These are phyloP conservation scores for Cladosporium velox DNA, from an alignment of 2,329 filamentous ascomycete species.

Conservation along the genomic window DNA sequence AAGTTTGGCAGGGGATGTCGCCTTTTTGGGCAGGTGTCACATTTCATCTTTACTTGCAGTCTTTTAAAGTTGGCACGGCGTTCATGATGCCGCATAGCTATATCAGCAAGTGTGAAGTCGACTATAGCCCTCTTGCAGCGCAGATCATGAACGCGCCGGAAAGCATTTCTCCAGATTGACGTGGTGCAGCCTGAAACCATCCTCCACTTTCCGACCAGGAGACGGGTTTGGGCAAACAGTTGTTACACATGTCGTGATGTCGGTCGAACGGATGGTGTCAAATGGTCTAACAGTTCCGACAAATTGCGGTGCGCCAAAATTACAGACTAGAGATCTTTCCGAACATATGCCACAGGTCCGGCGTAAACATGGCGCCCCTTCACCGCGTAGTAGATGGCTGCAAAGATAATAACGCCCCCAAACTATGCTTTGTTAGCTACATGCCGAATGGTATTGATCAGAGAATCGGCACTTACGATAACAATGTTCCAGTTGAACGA, in stretches of 20 bases:
- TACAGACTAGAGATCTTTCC: slow-evolving; percentile 21
- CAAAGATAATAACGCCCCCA: slow-evolving; percentile 25
- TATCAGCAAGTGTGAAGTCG: neutral
- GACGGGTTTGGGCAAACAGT: neutral
- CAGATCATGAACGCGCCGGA: neutral
- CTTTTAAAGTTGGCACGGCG: neutral
- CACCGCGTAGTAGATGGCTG: slow-evolving; percentile 24
- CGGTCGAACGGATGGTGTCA: neutral
- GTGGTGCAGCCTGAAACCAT: neutral
- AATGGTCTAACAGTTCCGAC: neutral
- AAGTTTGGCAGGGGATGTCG: slow-evolving; percentile 10
- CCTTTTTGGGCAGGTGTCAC: slow-evolving; percentile 6
- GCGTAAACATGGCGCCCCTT: slow-evolving; percentile 26
- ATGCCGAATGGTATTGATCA: neutral
- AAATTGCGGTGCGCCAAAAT: neutral
- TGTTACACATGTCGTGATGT: neutral
- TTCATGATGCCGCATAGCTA: neutral
- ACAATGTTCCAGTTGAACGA: slow-evolving; percentile 50
- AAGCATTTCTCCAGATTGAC: neutral
- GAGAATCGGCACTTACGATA: neutral
- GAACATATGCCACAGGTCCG: slow-evolving; percentile 27
- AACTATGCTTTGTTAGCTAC: slow-evolving; percentile 5
- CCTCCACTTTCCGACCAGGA: neutral
- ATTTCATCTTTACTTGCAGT: neutral
- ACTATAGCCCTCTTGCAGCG: neutral